Evolutionary conservation across 441 rosid species (phyloP).

Genomic region (Capsella rubella): DNA sequence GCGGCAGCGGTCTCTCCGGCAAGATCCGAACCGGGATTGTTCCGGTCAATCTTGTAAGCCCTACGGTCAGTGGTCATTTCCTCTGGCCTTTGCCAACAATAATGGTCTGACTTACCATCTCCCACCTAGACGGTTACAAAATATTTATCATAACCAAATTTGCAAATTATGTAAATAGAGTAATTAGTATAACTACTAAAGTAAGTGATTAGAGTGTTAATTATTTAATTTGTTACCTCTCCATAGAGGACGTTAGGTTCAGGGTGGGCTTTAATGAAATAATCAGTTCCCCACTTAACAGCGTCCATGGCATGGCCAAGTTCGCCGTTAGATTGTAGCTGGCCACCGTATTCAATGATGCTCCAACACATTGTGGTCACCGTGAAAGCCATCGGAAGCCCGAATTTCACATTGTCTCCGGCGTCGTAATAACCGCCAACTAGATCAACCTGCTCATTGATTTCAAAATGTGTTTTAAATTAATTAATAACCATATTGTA

Average conservation of each 20-base stretch:
- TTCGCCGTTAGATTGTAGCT: constrained; percentile 47
- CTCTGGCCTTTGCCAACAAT: constrained; percentile 62
- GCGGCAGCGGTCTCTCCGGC: constrained; percentile 62
- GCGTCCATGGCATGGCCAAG: constrained; percentile 52
- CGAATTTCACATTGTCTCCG: constrained; percentile 58
- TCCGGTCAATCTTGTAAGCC: constrained; percentile 47
- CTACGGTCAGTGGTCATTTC: constrained; percentile 56
- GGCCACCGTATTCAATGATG: constrained; percentile 50
- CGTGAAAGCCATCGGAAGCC: constrained; percentile 62
- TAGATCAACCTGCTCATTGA: constrained; percentile 48
- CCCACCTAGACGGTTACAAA: constrained; percentile 49
- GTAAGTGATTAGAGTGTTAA: neutral
- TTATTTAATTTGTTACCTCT: constrained; percentile 39
- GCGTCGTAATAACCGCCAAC: constrained; percentile 62
- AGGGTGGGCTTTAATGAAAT: constrained; percentile 55
- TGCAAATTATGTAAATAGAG: neutral
- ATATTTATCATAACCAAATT: neutral
- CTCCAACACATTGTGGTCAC: constrained; percentile 59
- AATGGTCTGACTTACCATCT: constrained; percentile 54
- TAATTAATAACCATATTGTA: neutral
- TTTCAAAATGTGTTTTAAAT: neutral
- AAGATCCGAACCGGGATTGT: constrained; percentile 56
- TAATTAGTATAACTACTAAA: neutral
- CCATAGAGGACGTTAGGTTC: constrained; percentile 53
- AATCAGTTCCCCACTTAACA: constrained; percentile 58